Conservation (phyloP, 2,329 filamentous ascomycete species). For the Verticillium tricorpus region DNA sequence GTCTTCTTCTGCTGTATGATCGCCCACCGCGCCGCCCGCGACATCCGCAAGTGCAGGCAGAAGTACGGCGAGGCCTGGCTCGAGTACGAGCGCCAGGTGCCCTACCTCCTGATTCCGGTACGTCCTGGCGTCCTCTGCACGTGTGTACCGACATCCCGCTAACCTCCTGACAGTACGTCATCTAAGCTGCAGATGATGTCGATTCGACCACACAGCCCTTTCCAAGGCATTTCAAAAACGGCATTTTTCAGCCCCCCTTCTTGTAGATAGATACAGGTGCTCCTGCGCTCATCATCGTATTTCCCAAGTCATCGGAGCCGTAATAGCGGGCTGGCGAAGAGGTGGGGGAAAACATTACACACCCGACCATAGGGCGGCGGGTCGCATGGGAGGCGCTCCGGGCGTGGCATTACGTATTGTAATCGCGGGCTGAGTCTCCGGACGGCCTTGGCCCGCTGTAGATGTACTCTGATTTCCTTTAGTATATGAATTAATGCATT, state of each 20-base stretch:
- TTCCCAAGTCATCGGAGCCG: constrained; percentile 1
- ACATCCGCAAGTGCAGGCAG: constrained; percentile 68
- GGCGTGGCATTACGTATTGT: not conserved
- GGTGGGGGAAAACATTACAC: not conserved
- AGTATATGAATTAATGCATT: not conserved
- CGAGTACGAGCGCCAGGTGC: constrained; percentile 75
- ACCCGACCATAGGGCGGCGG: not conserved
- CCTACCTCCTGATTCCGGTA: constrained; percentile 69
- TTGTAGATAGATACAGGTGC: not conserved
- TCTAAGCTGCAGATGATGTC: constrained; percentile 21
- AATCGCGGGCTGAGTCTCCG: not conserved
- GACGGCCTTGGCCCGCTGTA: not conserved
- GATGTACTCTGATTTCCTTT: not conserved
- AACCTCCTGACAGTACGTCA: constrained; percentile 30
- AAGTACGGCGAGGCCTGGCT: constrained; percentile 82
- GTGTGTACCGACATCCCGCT: not conserved
- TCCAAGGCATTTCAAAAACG: not conserved
- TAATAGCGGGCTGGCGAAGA: not conserved
- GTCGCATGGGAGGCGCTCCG: not conserved
- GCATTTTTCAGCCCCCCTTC: not conserved
- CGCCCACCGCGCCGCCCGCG: constrained; percentile 68
- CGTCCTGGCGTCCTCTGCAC: constrained; percentile 11
- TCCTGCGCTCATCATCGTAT: not conserved
- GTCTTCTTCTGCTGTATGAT: constrained; percentile 80
- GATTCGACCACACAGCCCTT: not conserved